Evolutionary conservation across 768 basidiomycete species (phyloP).

Genomic region (Crepidotus variabilis): DNA sequence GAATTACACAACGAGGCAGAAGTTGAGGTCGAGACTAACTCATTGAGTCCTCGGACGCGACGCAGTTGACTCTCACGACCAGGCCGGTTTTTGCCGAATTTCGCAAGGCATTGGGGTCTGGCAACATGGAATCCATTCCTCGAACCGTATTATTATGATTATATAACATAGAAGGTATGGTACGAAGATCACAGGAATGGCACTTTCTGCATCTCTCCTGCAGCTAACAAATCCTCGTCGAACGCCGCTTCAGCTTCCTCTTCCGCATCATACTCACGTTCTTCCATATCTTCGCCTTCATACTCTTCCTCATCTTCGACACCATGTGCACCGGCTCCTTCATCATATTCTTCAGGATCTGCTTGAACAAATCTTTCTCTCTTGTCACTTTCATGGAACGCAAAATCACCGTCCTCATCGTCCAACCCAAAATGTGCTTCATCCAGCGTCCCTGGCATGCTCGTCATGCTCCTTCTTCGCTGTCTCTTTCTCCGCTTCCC

Average conservation of each 20-base stretch:
- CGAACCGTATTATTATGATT: no score
- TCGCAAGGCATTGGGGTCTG: no score
- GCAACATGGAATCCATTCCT: no score
- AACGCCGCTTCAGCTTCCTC: constrained; percentile 80
- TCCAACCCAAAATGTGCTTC: constrained; percentile 54
- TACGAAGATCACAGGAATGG: constrained; percentile 21
- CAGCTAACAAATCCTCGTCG: constrained; percentile 30
- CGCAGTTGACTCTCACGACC: no score
- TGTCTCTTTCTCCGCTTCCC: constrained; percentile 31
- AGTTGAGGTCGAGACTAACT: no score
- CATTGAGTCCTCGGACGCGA: no score
- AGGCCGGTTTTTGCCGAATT: no score
- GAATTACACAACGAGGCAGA: no score
- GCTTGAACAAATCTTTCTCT: constrained; percentile 33
- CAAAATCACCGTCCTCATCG: constrained; percentile 39
- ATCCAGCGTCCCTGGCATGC: constrained; percentile 84
- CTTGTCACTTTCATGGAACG: constrained; percentile 36
- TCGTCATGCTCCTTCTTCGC: constrained; percentile 66
- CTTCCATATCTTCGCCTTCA: constrained; percentile 60
- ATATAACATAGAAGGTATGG: neutral
- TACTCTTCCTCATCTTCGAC: constrained; percentile 33
- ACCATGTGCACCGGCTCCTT: constrained; percentile 28
- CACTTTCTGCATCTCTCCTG: constrained; percentile 29
- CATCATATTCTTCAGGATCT: constrained; percentile 27
- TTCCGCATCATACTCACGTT: constrained; percentile 79